A percentile compares a stretch with the other conserved stretches of the same genome.
phyloP scores from a whole-genome alignment of 1,284 basidiomycete species.

The Marasmius sp. region DNA sequence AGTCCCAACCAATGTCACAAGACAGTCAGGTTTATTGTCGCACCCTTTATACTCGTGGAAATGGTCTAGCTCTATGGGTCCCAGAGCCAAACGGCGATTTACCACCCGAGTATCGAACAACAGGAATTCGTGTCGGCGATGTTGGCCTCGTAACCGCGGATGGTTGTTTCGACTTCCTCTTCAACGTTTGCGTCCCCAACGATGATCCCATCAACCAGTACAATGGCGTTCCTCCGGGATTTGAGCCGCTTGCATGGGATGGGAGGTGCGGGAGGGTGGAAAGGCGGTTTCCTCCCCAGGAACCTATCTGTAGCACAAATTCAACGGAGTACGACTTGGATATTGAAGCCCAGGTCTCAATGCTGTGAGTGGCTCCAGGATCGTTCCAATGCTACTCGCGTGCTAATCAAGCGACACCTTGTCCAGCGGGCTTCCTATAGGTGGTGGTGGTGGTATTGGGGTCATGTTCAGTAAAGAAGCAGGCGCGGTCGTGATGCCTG shows the following conservation, averaged over 20 bases:
- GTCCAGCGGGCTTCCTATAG: neutral
- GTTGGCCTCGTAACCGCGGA: neutral
- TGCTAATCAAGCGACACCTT: neutral
- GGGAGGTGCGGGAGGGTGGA: neutral
- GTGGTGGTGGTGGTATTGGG: neutral
- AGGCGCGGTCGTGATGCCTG: slow-evolving; percentile 9
- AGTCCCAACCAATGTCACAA: too few species aligned
- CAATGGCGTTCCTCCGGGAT: slow-evolving; percentile 22
- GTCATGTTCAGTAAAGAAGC: neutral
- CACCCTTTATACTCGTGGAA: neutral
- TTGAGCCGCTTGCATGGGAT: slow-evolving; percentile 14
- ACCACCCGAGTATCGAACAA: slow-evolving; percentile 1
- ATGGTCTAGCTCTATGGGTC: slow-evolving; percentile 16
- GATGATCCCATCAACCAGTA: slow-evolving; percentile 23
- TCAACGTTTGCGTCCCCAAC: slow-evolving; percentile 16
- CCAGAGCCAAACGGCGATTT: slow-evolving; percentile 11
- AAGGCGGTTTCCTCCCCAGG: neutral
- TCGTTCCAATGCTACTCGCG: neutral
- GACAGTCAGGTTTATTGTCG: slow-evolving; percentile 2
- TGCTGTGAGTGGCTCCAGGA: neutral
- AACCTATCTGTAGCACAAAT: neutral
- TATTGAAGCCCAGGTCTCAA: neutral
- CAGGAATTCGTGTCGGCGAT: too few species aligned
- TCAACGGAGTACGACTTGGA: neutral
- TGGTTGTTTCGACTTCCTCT: neutral